A percentile compares a stretch with the other conserved stretches of the same genome.
Conservation (phyloP, 192 early-diverging fungal species). For the Ambispora gerdemannii region DNA sequence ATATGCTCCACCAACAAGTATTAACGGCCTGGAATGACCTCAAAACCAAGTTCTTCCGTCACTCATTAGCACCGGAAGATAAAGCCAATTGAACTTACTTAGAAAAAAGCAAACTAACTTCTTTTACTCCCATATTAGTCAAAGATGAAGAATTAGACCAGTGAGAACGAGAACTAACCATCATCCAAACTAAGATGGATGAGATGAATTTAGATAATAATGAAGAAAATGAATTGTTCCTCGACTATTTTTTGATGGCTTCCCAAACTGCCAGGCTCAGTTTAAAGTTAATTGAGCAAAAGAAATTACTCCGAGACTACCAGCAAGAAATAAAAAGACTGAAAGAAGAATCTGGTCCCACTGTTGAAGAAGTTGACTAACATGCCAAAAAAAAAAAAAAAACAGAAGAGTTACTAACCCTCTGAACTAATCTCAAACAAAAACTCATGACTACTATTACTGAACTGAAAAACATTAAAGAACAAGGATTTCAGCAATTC, state of each 20-base stretch:
- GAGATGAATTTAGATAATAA: not conserved
- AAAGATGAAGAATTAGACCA: no score
- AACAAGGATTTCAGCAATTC: not conserved
- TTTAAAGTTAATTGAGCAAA: not conserved
- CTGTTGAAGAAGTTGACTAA: conserved; percentile 15
- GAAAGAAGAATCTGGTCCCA: conserved; percentile 1
- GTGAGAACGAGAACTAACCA: no score
- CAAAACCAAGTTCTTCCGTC: not conserved
- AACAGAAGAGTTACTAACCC: not conserved
- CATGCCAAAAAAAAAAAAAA: conserved; percentile 15
- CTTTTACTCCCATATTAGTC: no score
- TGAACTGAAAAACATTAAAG: not conserved
- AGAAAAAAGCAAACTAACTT: no score
- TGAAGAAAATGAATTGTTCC: not conserved
- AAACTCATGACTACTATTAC: not conserved
- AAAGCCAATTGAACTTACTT: not conserved
- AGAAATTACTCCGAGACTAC: not conserved
- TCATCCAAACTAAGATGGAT: no score
- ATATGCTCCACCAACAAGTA: not conserved
- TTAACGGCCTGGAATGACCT: not conserved
- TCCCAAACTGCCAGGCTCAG: not conserved
- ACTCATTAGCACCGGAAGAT: not conserved
- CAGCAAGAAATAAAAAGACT: not conserved
- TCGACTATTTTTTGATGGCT: not conserved
- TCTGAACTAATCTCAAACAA: not conserved